Evolutionary conservation across 805 yeast genomes (phyloP).

Genomic region (Saccharomycopsis guyanensis): DNA sequence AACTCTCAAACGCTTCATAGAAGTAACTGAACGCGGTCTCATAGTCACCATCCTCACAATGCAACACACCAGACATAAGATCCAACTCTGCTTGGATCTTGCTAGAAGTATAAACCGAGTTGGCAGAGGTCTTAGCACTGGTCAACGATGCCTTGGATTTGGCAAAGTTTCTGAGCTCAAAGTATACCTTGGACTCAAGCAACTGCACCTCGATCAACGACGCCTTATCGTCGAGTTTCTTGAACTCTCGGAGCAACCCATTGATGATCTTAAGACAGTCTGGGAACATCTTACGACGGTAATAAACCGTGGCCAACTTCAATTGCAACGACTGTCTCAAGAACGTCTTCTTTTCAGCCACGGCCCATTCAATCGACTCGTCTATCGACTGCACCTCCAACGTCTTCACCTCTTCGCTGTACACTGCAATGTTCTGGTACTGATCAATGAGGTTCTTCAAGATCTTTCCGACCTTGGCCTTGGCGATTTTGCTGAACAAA

Average conservation of each 20-base stretch:
- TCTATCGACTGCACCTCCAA: conserved; percentile 40
- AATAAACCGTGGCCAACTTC: conserved; percentile 70
- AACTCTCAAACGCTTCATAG: conserved; percentile 91
- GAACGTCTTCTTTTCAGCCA: conserved; percentile 74
- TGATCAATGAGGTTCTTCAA: conserved; percentile 74
- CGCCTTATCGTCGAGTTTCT: conserved; percentile 90
- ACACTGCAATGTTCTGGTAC: conserved; percentile 54
- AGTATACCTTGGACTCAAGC: conserved; percentile 83
- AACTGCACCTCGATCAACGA: conserved; percentile 93
- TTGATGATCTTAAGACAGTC: conserved; percentile 69
- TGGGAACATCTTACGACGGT: conserved; percentile 54
- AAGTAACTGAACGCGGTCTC: conserved; percentile 94
- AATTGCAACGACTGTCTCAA: conserved; percentile 83
- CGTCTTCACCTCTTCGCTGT: conserved; percentile 41
- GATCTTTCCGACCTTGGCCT: conserved; percentile 91
- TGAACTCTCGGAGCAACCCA: conserved; percentile 72
- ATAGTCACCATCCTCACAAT: conserved; percentile 95
- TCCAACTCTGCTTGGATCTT: conserved; percentile 89
- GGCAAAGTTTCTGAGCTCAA: conserved; percentile 82
- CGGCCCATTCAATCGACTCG: conserved; percentile 84
- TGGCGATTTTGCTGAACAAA: conserved; percentile 75
- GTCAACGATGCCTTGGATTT: conserved; percentile 90
- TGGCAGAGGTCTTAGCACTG: conserved; percentile 95
- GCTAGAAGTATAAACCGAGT: conserved; percentile 93
- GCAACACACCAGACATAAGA: conserved; percentile 88